Percentiles rank a stretch among this genome's conserved stretches.
Evolutionary conservation across 805 yeast species (phyloP).

Genomic region (Starmerella riodocensis): DNA sequence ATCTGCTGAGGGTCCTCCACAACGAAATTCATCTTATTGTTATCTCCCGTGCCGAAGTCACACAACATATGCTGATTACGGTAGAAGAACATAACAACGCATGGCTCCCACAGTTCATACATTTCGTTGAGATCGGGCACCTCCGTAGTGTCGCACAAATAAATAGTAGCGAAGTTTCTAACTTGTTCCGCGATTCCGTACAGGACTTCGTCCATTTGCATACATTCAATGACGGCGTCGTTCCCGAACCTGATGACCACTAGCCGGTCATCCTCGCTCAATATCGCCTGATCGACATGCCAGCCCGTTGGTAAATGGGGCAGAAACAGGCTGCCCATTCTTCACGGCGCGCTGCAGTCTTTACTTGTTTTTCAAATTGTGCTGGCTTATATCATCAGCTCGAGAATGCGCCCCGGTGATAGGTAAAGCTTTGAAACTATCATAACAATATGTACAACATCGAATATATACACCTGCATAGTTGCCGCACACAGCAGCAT

Average conservation of each 20-base stretch:
- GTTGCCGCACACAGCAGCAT: too few species aligned
- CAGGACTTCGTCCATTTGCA: conserved; percentile 80
- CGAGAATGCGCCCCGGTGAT: too few species aligned
- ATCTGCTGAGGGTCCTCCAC: conserved; percentile 71
- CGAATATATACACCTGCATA: too few species aligned
- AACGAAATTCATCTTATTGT: conserved; percentile 79
- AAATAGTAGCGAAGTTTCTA: conserved; percentile 74
- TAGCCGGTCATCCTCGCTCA: conserved; percentile 71
- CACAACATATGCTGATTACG: conserved; percentile 93
- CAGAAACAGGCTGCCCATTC: conserved; percentile 68
- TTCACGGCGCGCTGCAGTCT: too few species aligned
- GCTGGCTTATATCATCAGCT: too few species aligned
- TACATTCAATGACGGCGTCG: conserved; percentile 60
- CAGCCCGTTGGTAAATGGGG: conserved; percentile 77
- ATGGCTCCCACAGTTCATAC: conserved; percentile 83
- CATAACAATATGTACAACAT: too few species aligned
- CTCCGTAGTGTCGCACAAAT: conserved; percentile 74
- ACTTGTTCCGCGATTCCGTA: conserved; percentile 71
- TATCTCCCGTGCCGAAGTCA: conserved; percentile 96
- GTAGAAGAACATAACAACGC: conserved; percentile 86
- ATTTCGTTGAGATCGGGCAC: conserved; percentile 85
- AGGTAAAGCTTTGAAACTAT: too few species aligned
- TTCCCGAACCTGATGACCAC: conserved; percentile 84
- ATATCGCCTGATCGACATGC: conserved; percentile 97
- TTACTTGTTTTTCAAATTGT: too few species aligned